Conservation (phyloP, 2,329 filamentous ascomycete species). For the Falciphora oryzae region DNA sequence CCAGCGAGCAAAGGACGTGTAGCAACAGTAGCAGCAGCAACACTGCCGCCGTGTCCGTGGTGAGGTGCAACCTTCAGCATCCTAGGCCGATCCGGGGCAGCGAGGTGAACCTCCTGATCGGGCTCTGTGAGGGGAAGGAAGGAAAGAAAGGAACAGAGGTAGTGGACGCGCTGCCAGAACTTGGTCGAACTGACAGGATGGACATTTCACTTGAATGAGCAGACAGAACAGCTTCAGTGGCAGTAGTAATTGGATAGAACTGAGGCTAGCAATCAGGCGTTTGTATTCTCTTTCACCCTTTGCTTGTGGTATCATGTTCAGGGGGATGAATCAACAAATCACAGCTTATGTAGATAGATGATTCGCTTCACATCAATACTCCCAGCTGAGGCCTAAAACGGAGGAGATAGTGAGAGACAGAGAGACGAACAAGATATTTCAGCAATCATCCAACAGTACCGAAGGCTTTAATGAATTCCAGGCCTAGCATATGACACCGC, state of each 20-base stretch:
- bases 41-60: slow-evolving; percentile 4
- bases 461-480: not conserved
- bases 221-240: not conserved
- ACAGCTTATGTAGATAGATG: not conserved
- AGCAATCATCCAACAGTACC: not conserved
- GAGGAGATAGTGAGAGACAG: not conserved
- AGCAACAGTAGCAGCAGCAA: not conserved
- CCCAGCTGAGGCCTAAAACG: not conserved
- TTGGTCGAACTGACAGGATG: not conserved
- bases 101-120: slow-evolving; percentile 16
- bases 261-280: not conserved
- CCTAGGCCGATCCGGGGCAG: slow-evolving; percentile 22
- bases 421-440: not conserved
- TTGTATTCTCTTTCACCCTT: not conserved
- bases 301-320: not conserved
- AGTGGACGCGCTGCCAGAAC: not conserved
- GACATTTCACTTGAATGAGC: not conserved
- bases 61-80: slow-evolving; percentile 21
- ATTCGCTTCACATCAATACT: not conserved
- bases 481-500: not conserved
- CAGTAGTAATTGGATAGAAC: not conserved
- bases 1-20: slow-evolving; percentile 6
- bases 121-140: slow-evolving; percentile 12
- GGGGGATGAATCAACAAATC: not conserved
- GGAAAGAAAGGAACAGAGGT: not conserved